phyloP scores from a whole-genome alignment of 2,329 filamentous ascomycete species.

The Fonsecaea erecta region DNA sequence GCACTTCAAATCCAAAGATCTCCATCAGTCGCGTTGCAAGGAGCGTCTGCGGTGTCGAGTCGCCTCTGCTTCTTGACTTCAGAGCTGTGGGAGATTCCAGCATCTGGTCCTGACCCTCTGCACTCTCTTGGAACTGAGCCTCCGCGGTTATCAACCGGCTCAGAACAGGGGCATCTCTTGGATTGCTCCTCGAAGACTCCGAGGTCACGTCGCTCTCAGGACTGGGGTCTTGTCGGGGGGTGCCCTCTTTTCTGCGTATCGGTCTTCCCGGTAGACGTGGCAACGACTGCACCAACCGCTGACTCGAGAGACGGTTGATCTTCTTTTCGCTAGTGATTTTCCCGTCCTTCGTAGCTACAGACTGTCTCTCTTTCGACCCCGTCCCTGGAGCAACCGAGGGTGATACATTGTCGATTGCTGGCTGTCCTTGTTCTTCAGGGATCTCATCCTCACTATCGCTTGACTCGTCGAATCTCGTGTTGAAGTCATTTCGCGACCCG shows the following conservation, averaged over 20 bases:
- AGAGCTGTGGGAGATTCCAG: constrained; percentile 33
- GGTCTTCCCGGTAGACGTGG: constrained; percentile 57
- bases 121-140: constrained; percentile 58
- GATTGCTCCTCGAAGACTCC: constrained; percentile 35
- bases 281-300: constrained; percentile 64
- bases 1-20: constrained; percentile 80
- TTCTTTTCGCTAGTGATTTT: constrained; percentile 21
- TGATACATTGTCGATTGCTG: constrained; percentile 3
- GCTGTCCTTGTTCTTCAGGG: constrained; percentile 21
- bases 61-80: constrained; percentile 39
- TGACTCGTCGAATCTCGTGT: constrained; percentile 78
- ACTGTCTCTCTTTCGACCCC: constrained; percentile 1
- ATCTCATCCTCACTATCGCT: constrained; percentile 74
- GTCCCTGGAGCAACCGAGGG: constrained; percentile 2
- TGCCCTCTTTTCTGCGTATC: constrained; percentile 19
- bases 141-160: constrained; percentile 76
- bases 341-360: constrained; percentile 13
- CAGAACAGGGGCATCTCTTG: constrained; percentile 70
- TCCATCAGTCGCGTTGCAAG: constrained; percentile 76
- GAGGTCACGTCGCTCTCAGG: constrained; percentile 30
- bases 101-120: constrained; percentile 24
- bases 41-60: constrained; percentile 55
- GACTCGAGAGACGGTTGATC: constrained; percentile 56
- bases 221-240: constrained; percentile 18
- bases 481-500: constrained; percentile 80